Percentiles rank a stretch among this genome's conserved stretches.
Conservation (phyloP, 2,329 filamentous ascomycete genomes). For the Cytospora paraplurivora region DNA sequence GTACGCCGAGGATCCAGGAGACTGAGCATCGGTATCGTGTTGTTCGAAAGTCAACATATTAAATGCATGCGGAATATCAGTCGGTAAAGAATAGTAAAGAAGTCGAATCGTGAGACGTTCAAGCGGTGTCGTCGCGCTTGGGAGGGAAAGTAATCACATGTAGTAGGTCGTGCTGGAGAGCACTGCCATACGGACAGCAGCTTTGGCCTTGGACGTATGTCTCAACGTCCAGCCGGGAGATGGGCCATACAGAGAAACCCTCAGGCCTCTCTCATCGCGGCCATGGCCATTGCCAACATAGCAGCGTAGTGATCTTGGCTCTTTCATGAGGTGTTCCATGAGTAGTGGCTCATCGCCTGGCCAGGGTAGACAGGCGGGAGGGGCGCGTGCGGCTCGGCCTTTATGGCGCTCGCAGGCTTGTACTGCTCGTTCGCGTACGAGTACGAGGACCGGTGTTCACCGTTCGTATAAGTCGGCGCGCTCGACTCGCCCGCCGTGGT, state of each 20-base stretch:
- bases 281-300: neutral
- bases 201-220: neutral
- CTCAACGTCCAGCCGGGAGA: neutral
- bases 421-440: slow-evolving; percentile 54
- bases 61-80: slow-evolving; percentile 15
- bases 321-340: slow-evolving; percentile 54
- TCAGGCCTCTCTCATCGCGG: neutral
- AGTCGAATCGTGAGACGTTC: slow-evolving; percentile 8
- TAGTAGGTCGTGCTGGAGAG: neutral
- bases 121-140: neutral
- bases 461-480: slow-evolving; percentile 48
- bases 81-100: slow-evolving; percentile 19
- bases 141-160: neutral
- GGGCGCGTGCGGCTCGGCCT: slow-evolving; percentile 41
- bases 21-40: slow-evolving; percentile 22
- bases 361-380: slow-evolving; percentile 45
- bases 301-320: neutral
- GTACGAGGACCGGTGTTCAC: slow-evolving; percentile 45
- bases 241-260: neutral
- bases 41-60: slow-evolving; percentile 15
- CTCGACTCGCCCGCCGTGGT: slow-evolving; percentile 50
- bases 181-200: neutral
- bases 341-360: slow-evolving; percentile 55
- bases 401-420: slow-evolving; percentile 43
- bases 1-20: slow-evolving; percentile 22